Percentiles rank a stretch among this genome's conserved stretches.
phyloP scores from a whole-genome alignment of 139 green algal genomes.

The Mesostigma viride region DNA sequence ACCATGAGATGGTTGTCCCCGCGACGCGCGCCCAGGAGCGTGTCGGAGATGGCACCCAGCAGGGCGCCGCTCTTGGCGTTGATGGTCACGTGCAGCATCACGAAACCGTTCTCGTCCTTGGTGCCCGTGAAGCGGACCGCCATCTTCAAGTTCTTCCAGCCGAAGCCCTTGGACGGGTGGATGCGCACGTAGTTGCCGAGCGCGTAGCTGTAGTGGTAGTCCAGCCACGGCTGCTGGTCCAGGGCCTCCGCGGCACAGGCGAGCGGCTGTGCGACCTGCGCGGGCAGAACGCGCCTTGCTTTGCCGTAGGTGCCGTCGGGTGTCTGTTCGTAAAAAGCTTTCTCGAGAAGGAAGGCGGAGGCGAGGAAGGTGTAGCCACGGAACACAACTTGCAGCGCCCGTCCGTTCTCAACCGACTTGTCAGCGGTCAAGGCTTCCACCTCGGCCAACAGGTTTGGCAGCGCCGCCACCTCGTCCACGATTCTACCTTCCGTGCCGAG shows the following conservation, averaged over 20 bases:
- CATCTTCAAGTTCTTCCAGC: constrained; percentile 9
- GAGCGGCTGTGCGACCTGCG: background rate
- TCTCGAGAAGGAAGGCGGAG: constrained; percentile 13
- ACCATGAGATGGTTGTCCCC: background rate
- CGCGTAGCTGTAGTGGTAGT: constrained; percentile 11
- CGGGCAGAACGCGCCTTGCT: background rate
- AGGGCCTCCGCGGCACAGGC: background rate
- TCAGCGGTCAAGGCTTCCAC: too few relatives aligned
- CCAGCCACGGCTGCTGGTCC: background rate
- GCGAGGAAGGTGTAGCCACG: constrained; percentile 10
- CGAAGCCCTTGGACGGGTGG: background rate
- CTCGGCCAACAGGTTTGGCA: too few relatives aligned
- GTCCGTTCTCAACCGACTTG: too few relatives aligned
- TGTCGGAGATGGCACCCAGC: background rate
- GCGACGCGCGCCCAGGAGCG: background rate
- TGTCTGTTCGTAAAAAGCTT: background rate
- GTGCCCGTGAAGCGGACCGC: background rate
- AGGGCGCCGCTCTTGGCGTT: background rate
- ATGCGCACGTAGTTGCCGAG: constrained; percentile 4
- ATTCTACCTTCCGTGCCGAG: too few relatives aligned
- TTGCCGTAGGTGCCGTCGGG: constrained; percentile 3
- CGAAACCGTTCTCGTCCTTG: constrained; percentile 4
- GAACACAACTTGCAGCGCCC: too few relatives aligned
- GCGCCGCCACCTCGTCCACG: too few relatives aligned
- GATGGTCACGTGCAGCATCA: constrained; percentile 14